A percentile compares a stretch with the other conserved stretches of the same genome.
phyloP scores from a whole-genome alignment of 2,329 filamentous ascomycete genomes.

The Verticillium tricorpus region DNA sequence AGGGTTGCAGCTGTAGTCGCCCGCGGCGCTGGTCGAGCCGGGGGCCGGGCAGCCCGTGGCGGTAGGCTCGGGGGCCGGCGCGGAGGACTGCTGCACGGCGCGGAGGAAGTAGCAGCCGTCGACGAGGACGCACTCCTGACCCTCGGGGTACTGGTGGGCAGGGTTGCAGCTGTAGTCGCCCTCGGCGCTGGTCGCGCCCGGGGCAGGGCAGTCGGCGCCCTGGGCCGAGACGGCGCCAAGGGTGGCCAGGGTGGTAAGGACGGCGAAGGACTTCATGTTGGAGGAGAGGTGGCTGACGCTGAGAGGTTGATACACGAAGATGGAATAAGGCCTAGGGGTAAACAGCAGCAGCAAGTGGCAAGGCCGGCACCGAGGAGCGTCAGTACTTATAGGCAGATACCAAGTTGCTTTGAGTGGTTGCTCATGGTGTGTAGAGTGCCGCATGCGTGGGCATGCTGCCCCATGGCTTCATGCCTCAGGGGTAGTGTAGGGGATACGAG shows the following conservation, averaged over 20 bases:
- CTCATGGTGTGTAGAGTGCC: background rate
- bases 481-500: background rate
- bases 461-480: background rate
- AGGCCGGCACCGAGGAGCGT: background rate
- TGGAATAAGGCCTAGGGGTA: background rate
- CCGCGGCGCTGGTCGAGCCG: constrained; percentile 9
- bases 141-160: constrained; percentile 12
- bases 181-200: constrained; percentile 7
- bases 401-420: background rate
- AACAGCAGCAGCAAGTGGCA: fast-evolving
- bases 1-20: constrained; percentile 17
- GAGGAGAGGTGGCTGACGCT: background rate
- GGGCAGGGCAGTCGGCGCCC: constrained; percentile 3
- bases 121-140: constrained; percentile 5
- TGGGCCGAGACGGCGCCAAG: background rate
- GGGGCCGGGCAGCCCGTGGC: constrained; percentile 3
- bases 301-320: background rate
- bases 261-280: background rate
- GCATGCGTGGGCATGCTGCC: background rate
- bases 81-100: background rate
- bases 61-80: background rate
- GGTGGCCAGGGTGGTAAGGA: background rate
- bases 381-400: background rate
- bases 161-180: constrained; percentile 17
- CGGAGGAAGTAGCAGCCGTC: constrained; percentile 7